These are phyloP conservation scores for Russula lepida DNA, from an alignment of 768 basidiomycete species.

Conservation along the genomic window DNA sequence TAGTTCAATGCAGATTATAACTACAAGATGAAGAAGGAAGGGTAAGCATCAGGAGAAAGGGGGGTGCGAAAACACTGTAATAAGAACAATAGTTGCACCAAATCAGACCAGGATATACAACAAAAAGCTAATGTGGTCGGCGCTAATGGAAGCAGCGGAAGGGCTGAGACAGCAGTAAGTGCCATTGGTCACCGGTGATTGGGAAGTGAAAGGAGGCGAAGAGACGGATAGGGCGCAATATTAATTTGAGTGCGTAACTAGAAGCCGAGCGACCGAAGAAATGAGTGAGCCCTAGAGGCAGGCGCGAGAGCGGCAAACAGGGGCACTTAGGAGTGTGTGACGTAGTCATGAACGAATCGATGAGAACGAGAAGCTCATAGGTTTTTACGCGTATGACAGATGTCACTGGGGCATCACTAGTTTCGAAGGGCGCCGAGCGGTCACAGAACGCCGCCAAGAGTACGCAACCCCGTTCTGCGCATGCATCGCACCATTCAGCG, in stretches of 20 bases:
- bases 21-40: constrained; percentile 6
- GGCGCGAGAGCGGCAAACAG: no score
- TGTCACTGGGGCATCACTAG: constrained; percentile 15
- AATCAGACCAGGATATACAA: constrained; percentile 18
- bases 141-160: constrained; percentile 11
- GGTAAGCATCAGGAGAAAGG: constrained; percentile 11
- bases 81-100: constrained; percentile 17
- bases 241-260: no score
- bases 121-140: constrained; percentile 20
- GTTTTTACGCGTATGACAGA: constrained; percentile 10
- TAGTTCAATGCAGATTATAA: constrained; percentile 17
- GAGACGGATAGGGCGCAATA: no score
- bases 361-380: constrained; percentile 7
- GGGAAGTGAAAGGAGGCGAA: constrained; percentile 14
- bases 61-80: not conserved
- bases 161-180: constrained; percentile 15
- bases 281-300: no score
- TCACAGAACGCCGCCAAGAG: constrained; percentile 8
- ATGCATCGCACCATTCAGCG: constrained; percentile 9
- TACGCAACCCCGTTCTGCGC: not conserved
- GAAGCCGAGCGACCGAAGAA: no score
- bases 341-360: not conserved
- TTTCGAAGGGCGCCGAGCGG: constrained; percentile 17
- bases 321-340: constrained; percentile 10
- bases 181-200: constrained; percentile 11